Base-by-base conservation (phyloP, 2,329 filamentous ascomycete genomes). In the Aureobasidium sp. region DNA sequence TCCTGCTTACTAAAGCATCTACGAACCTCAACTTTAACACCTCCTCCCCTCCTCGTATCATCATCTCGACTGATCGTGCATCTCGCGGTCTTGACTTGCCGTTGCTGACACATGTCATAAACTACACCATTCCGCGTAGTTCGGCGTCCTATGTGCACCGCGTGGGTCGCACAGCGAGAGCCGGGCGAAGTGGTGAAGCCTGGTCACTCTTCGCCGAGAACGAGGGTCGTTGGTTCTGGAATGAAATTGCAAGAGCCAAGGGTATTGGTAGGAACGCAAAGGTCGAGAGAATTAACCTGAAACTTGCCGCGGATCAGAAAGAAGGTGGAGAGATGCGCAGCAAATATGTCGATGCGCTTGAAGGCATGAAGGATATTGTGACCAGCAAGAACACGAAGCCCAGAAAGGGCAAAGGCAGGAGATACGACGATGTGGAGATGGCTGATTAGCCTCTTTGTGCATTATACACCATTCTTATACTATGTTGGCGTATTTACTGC, bases 161-260 rank as follows among this genome's bases (percentile, higher is more conserved):
- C 44, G 91, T 97, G 1, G 93, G 94, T 41, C 86, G 94, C 62
- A 97, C 93, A 0, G 93, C 93, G 0, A 83, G 92, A 71, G 94
- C 90, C 0, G 91, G 89, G 1, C 84, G 85, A 60, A 67, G 76
- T 1, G 93, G 93, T 1, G 81, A 85, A 52, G 91, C 93, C 0
- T 96, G 91, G 90, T 96, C 91, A 0, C 76, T 99, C 13, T 86
- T 96, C 53, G 87, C 86, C 4, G 87, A 91, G 67, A 82, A 83
- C 3, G 92, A 99, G 75, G 91, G 87, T 27, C 84, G 88, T 48
- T 96, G 94, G 92, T 99, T 97, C 75, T 91, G 90, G 83, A 88
- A 88, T 63, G 88, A 89, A 67, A 87, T 97, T 64, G 88, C 85
- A 1, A 82, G 81, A 61, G 77, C 78, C 5, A 70, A 74, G 29